Evolutionary conservation across 2,329 filamentous ascomycete species (phyloP).

Genomic region (Ophiostoma triangulosporum): DNA sequence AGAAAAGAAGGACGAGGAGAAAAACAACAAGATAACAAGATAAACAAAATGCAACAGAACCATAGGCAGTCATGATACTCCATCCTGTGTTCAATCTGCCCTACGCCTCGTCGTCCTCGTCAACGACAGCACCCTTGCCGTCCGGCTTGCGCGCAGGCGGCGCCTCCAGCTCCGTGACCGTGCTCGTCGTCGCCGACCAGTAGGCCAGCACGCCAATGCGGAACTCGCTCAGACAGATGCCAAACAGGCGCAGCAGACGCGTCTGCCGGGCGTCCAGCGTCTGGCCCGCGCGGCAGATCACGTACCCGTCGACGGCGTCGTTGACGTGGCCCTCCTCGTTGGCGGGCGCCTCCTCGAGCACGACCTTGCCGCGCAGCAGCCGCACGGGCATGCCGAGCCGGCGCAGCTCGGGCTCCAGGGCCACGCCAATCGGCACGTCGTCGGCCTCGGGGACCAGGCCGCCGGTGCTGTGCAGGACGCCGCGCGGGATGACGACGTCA

Average conservation of each 20-base stretch:
- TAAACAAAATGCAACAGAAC: not conserved
- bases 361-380: conserved; percentile 77
- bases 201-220: conserved; percentile 66
- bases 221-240: conserved; percentile 83
- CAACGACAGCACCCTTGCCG: not conserved
- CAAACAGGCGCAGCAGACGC: conserved; percentile 84
- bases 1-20: not conserved
- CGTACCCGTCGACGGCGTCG: conserved; percentile 47
- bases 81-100: conserved; percentile 1
- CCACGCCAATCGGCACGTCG: conserved; percentile 78
- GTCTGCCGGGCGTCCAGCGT: conserved; percentile 84
- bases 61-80: not conserved
- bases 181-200: conserved; percentile 45
- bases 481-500: conserved; percentile 67
- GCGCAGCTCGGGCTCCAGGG: conserved; percentile 78
- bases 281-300: conserved; percentile 75
- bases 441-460: conserved; percentile 69
- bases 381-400: conserved; percentile 81
- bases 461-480: conserved; percentile 66
- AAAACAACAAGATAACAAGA: not conserved
- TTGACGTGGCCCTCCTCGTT: conserved; percentile 31
- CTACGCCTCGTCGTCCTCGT: conserved; percentile 6
- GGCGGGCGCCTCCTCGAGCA: conserved; percentile 35
- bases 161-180: conserved; percentile 42
- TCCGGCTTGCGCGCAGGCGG: conserved; percentile 6